Evolutionary conservation across 805 yeast species (phyloP).

Genomic region (Ogataea dorogensis): DNA sequence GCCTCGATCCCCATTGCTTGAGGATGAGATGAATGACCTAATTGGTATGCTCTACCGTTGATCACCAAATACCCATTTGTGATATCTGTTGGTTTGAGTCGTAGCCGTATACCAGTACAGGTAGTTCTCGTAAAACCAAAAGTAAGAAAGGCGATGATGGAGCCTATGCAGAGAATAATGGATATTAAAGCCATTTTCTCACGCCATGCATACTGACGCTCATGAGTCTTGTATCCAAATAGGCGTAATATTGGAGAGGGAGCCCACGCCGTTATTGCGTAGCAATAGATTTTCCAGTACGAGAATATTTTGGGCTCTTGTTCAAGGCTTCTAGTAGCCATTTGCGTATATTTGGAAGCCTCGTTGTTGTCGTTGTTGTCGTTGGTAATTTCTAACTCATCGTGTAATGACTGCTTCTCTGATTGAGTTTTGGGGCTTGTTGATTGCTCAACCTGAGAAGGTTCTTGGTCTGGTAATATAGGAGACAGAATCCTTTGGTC

Average conservation of each 20-base stretch:
- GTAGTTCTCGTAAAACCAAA: constrained; percentile 88
- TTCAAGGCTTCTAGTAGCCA: constrained; percentile 25
- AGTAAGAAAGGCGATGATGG: constrained; percentile 79
- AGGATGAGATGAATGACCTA: constrained; percentile 72
- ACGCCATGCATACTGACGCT: constrained; percentile 94
- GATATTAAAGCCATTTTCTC: constrained; percentile 87
- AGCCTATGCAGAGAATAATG: constrained; percentile 69
- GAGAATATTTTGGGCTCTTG: constrained; percentile 29
- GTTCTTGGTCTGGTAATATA: constrained; percentile 1
- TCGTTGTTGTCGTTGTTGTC: too few species aligned
- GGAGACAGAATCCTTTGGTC: not conserved
- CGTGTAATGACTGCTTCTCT: too few species aligned
- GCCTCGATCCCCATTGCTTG: constrained; percentile 72
- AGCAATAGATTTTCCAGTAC: constrained; percentile 83
- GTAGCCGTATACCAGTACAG: constrained; percentile 48
- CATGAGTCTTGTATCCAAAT: constrained; percentile 76
- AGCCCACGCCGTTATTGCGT: constrained; percentile 85
- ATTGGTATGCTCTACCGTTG: constrained; percentile 77
- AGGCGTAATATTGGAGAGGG: constrained; percentile 69
- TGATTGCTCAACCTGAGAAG: not conserved
- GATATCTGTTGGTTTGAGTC: constrained; percentile 63
- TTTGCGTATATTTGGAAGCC: constrained; percentile 25
- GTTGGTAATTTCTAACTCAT: too few species aligned
- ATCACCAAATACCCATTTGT: constrained; percentile 62
- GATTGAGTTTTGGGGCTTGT: not conserved